These are phyloP conservation scores for Blastobotrys proliferans DNA, from an alignment of 1,139 yeast species.

Conservation along the genomic window DNA sequence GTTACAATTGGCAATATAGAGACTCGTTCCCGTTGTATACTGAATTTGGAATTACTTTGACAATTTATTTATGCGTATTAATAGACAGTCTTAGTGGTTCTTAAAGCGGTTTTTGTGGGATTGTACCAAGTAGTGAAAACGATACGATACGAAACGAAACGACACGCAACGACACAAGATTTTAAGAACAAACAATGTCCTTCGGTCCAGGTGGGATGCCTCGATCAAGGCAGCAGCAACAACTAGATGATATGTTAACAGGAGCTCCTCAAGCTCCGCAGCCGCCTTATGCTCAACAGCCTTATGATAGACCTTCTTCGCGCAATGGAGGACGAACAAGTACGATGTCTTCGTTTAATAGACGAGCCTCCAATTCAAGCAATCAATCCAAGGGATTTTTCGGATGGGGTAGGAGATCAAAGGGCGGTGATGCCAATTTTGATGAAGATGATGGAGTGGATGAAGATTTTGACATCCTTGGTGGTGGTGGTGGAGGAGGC, in stretches of 20 bases:
- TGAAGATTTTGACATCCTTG: conserved; percentile 5
- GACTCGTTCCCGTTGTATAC: too few relatives aligned
- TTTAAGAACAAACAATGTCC: conserved; percentile 1
- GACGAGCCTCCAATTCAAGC: conserved; percentile 16
- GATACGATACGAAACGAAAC: too few relatives aligned
- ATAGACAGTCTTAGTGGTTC: too few relatives aligned
- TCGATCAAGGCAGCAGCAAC: conserved; percentile 26
- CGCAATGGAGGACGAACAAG: conserved; percentile 14
- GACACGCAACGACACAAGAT: too few relatives aligned
- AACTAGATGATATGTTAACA: conserved; percentile 26
- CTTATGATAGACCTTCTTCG: conserved; percentile 13
- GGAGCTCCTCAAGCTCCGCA: conserved; percentile 17
- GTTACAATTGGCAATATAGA: too few relatives aligned
- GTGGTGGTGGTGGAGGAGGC: conserved; percentile 3
- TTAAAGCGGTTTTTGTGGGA: too few relatives aligned
- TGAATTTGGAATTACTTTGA: too few relatives aligned
- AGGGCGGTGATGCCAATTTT: conserved; percentile 12
- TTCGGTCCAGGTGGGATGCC: conserved; percentile 30
- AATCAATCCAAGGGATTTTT: conserved; percentile 12
- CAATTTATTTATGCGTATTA: too few relatives aligned
- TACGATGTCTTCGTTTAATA: conserved; percentile 16
- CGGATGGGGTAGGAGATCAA: conserved; percentile 12
- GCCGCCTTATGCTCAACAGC: conserved; percentile 7
- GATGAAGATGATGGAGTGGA: conserved; percentile 14
- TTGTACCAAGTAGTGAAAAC: too few relatives aligned